Conservation (phyloP, 768 basidiomycete genomes). For the Neoboletus brunneissimus region DNA sequence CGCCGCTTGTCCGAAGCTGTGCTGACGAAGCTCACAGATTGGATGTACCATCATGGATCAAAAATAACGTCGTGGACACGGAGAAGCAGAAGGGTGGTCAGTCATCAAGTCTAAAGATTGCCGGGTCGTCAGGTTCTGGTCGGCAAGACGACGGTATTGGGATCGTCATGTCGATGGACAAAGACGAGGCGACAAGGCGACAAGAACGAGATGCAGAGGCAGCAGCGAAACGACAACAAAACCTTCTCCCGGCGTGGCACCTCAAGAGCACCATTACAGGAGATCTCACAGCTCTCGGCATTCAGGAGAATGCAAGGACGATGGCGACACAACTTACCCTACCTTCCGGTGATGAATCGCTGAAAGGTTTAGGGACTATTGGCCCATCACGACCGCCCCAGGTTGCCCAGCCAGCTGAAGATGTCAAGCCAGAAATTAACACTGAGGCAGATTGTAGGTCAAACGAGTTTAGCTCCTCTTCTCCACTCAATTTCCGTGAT, state of each 20-base stretch:
- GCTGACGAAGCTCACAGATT: constrained; percentile 45
- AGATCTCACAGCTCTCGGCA: constrained; percentile 82
- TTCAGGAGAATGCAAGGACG: constrained; percentile 64
- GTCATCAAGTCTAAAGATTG: constrained; percentile 63
- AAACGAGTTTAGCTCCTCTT: background rate
- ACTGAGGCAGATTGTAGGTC: constrained; percentile 65
- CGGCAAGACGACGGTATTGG: constrained; percentile 75
- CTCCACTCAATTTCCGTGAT: background rate
- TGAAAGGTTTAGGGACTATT: constrained; percentile 64
- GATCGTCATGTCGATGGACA: constrained; percentile 87
- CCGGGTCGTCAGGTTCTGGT: constrained; percentile 59
- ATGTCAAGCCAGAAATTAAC: constrained; percentile 50
- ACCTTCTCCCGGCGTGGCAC: constrained; percentile 92
- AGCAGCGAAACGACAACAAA: constrained; percentile 84
- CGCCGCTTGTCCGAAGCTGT: background rate
- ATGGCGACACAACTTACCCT: constrained; percentile 35
- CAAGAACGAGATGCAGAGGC: constrained; percentile 77
- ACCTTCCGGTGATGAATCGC: constrained; percentile 66
- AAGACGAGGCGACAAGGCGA: constrained; percentile 73
- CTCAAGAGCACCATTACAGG: constrained; percentile 94
- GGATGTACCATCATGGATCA: constrained; percentile 82
- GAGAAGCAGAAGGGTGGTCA: constrained; percentile 57
- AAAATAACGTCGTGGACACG: constrained; percentile 62
- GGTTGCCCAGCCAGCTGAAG: constrained; percentile 24
- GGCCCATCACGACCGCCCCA: constrained; percentile 37